Conservation (phyloP, 495 filamentous ascomycete genomes). For the Xylaria flabelliformis region DNA sequence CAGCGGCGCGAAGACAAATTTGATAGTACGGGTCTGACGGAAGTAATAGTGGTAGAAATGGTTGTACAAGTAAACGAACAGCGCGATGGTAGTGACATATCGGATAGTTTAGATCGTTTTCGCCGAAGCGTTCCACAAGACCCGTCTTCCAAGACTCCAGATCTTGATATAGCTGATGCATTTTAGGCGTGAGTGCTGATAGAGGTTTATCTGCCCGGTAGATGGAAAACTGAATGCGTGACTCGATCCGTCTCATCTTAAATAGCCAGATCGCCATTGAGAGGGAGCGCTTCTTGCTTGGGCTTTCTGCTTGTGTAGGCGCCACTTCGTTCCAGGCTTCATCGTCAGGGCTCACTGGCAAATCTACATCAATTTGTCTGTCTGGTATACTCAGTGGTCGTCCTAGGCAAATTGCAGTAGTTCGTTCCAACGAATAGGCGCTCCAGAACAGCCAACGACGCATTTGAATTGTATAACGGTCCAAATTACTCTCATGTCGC, state of each 20-base stretch:
- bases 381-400: constrained; percentile 60
- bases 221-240: constrained; percentile 60
- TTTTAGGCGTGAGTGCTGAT: constrained; percentile 54
- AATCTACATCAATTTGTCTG: constrained; percentile 58
- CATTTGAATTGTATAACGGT: constrained; percentile 56
- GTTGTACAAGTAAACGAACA: constrained; percentile 58
- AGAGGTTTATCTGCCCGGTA: constrained; percentile 60
- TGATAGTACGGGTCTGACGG: constrained; percentile 58
- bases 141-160: constrained; percentile 60
- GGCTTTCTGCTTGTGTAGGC: background rate
- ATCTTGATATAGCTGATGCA: constrained; percentile 56
- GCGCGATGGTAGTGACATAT: constrained; percentile 61
- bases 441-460: constrained; percentile 61
- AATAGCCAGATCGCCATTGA: constrained; percentile 59
- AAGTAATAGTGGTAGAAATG: constrained; percentile 57
- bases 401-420: constrained; percentile 58
- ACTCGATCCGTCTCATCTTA: constrained; percentile 59
- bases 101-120: constrained; percentile 53
- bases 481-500: constrained; percentile 54
- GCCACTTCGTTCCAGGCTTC: constrained; percentile 9
- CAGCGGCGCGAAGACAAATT: constrained; percentile 58
- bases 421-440: constrained; percentile 59
- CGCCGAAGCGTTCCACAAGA: constrained; percentile 47
- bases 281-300: constrained; percentile 29
- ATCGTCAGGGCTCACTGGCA: constrained; percentile 48